Conservation (phyloP, 768 basidiomycete genomes). For the Macrolepiota albuminosa region DNA sequence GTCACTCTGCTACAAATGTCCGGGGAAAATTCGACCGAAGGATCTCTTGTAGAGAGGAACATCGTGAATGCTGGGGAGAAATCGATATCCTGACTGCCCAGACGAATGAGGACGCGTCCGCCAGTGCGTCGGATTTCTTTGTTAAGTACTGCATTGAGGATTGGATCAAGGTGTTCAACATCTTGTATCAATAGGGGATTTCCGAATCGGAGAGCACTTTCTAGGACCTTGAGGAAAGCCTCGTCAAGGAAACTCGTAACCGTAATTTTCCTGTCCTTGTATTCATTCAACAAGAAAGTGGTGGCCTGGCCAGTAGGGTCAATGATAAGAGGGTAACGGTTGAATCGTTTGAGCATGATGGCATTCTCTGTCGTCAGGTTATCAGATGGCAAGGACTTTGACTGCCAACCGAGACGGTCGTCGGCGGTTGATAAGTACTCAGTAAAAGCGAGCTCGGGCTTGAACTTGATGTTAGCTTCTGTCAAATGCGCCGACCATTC, state of each 20-base stretch:
- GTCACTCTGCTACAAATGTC: conserved; percentile 98
- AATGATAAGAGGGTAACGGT: conserved; percentile 95
- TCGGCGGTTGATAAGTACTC: conserved; percentile 98
- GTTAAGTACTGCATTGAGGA: conserved; percentile 95
- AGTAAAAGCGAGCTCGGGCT: conserved; percentile 84
- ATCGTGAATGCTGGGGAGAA: conserved; percentile 99
- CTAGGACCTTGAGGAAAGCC: conserved; percentile 96
- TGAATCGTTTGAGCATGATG: conserved; percentile 99
- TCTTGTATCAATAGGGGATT: conserved; percentile 97
- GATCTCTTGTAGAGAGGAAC: conserved; percentile 97
- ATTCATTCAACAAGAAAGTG: conserved; percentile 89
- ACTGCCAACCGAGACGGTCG: conserved; percentile 93
- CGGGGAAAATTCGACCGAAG: conserved; percentile 95
- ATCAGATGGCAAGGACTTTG: conserved; percentile 92
- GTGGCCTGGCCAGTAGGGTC: conserved; percentile 98
- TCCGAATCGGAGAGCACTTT: conserved; percentile 98
- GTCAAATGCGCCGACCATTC: conserved; percentile 88
- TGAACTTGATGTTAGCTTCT: conserved; percentile 90
- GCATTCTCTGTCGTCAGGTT: conserved; percentile 97
- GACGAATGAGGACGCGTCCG: conserved; percentile 92
- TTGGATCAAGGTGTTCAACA: conserved; percentile 96
- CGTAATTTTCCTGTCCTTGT: conserved; percentile 94
- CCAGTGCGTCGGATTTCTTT: conserved; percentile 94
- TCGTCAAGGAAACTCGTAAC: conserved; percentile 99
- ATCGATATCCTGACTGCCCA: conserved; percentile 98